phyloP scores from a whole-genome alignment of 768 basidiomycete species.

The Pholiota conissans region DNA sequence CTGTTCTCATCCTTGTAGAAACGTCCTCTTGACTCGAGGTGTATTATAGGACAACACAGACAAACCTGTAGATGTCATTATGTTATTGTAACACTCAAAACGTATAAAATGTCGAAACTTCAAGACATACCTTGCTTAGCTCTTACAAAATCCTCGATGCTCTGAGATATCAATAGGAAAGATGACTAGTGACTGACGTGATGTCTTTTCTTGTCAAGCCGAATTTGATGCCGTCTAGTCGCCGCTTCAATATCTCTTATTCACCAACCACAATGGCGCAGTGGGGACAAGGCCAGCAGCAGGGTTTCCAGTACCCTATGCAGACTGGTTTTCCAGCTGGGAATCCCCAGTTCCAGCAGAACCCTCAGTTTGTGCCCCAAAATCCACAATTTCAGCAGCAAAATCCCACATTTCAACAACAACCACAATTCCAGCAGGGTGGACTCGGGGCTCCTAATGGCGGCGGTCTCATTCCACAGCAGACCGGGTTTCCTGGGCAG shows the following conservation, averaged over 20 bases:
- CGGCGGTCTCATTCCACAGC: conserved; percentile 57
- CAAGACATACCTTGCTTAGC: not conserved
- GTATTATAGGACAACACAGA: too few species aligned
- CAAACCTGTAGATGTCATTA: too few species aligned
- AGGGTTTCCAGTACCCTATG: conserved; percentile 70
- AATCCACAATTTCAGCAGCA: conserved; percentile 45
- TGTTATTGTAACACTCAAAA: too few species aligned
- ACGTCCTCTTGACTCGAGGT: too few species aligned
- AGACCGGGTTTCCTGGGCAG: conserved; percentile 54
- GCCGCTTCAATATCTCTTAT: conserved; percentile 16
- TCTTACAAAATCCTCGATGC: not conserved
- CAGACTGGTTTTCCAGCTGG: conserved; percentile 62
- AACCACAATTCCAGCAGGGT: conserved; percentile 36
- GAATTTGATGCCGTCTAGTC: conserved; percentile 7
- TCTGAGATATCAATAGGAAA: not conserved
- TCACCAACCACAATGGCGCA: conserved; percentile 62
- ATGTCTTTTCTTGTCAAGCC: not conserved
- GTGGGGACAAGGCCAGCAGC: conserved; percentile 72
- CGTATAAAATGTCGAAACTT: too few species aligned
- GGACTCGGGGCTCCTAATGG: conserved; percentile 34
- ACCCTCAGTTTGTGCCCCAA: conserved; percentile 46
- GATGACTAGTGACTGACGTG: not conserved
- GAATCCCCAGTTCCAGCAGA: conserved; percentile 43
- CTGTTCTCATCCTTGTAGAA: too few species aligned
- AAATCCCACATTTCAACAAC: conserved; percentile 40